Conservation (phyloP, 2,329 filamentous ascomycete genomes). For the Aspergillus neotritici region DNA sequence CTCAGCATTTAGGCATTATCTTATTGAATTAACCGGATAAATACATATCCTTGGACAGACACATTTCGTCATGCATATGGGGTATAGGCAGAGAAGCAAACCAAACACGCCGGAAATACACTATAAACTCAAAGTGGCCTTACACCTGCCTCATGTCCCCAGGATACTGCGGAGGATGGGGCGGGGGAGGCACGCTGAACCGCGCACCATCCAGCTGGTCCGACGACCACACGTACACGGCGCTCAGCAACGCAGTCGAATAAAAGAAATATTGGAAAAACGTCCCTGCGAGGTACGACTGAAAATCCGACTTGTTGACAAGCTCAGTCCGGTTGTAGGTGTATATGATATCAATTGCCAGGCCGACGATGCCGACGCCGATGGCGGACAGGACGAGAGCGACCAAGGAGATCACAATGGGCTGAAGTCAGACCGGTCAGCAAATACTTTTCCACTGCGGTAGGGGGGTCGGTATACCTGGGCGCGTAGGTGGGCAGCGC, state of each 20-base stretch:
- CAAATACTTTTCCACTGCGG: not conserved
- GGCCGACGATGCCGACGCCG: constrained; percentile 1
- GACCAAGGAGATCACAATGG: too few relatives aligned
- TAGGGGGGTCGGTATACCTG: not conserved
- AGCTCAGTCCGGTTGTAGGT: not conserved
- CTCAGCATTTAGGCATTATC: too few relatives aligned
- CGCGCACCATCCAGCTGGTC: not conserved
- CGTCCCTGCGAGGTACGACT: constrained; percentile 1
- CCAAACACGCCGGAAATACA: too few relatives aligned
- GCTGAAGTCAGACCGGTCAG: not conserved
- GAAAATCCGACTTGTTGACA: not conserved
- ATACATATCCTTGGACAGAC: too few relatives aligned
- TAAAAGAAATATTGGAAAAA: constrained; percentile 12
- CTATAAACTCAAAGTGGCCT: too few relatives aligned
- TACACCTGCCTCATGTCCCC: too few relatives aligned
- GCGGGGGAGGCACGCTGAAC: too few relatives aligned
- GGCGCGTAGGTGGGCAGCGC: constrained; percentile 1
- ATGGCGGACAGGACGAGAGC: too few relatives aligned
- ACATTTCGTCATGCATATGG: too few relatives aligned
- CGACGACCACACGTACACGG: constrained; percentile 3
- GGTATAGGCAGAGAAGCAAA: too few relatives aligned
- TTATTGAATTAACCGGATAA: too few relatives aligned
- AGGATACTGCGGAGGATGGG: too few relatives aligned
- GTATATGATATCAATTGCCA: not conserved
- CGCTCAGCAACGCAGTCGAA: constrained; percentile 4